phyloP scores from a whole-genome alignment of 2,329 filamentous ascomycete genomes.

The Cytospora mali region DNA sequence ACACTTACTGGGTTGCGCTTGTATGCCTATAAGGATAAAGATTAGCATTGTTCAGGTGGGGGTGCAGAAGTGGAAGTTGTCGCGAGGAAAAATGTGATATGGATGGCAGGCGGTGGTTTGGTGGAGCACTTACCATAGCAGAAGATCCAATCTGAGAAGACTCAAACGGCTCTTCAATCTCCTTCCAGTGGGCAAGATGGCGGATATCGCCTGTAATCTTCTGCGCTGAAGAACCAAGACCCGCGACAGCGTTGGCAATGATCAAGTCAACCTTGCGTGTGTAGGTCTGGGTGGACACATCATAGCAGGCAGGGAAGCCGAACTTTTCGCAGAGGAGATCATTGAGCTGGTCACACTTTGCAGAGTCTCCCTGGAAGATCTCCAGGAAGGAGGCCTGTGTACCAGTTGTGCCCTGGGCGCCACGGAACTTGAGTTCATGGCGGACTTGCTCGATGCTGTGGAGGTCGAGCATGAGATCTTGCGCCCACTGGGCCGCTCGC shows the following conservation, averaged over 20 bases:
- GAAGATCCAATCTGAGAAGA: too few species aligned
- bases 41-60: too few species aligned
- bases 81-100: too few species aligned
- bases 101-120: too few species aligned
- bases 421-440: constrained; percentile 72
- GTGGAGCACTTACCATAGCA: too few species aligned
- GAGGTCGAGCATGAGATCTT: constrained; percentile 76
- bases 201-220: constrained; percentile 76
- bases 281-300: constrained; percentile 67
- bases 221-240: constrained; percentile 77
- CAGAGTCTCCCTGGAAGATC: constrained; percentile 50
- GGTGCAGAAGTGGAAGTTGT: too few species aligned
- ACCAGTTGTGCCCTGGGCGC: constrained; percentile 66
- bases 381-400: constrained; percentile 67
- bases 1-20: too few species aligned
- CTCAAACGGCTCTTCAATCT: constrained; percentile 66
- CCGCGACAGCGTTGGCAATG: constrained; percentile 78
- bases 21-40: too few species aligned
- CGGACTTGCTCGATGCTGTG: constrained; percentile 71
- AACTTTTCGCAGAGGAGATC: constrained; percentile 57
- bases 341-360: constrained; percentile 58
- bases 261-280: constrained; percentile 81
- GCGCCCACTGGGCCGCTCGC: constrained; percentile 66
- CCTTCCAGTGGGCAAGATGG: constrained; percentile 75
- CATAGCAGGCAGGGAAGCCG: constrained; percentile 57